Base-by-base conservation (phyloP, 1,284 basidiomycete species). In the Xerocomus amazonicus region DNA sequence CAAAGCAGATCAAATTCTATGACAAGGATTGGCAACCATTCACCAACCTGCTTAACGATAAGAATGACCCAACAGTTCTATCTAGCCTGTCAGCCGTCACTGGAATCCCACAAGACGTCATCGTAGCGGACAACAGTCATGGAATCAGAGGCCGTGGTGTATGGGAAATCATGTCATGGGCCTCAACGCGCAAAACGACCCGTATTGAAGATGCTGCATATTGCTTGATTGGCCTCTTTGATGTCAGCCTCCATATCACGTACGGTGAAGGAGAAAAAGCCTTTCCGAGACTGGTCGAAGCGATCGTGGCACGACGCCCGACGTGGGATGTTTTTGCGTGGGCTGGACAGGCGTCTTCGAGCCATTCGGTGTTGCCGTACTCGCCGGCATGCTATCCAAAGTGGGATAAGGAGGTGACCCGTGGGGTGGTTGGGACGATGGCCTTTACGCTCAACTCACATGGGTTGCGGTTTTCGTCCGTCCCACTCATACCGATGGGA, bases 141-240 rank as follows among this genome's bases (percentile, higher is more conserved):
- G 60, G 59, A 1, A 47, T 61, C 49, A 59, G 38, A 31, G 43
- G 45, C 1, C 50, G n/a, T 29, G 28, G 55, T 2, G 23, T 61
- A 27, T 56, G 56, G 58, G 56, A 63, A 46, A 58, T 61, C 42
- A 62, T 63, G 60, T 59, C 54, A 1, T 67, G 61, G 65, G 59
- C 65, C 3, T 43, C 62, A 10, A 28, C 41, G 4, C 60, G 61
- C 34, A 45, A 49, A 42, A 67, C 65, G 5, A 62, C 54, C 1
- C 55, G 51, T 6, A 43, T 53, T 14, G 65, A 63, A 33, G 63
- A 66, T 10, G 33, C 33, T 0, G 59, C 62, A 0, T 67, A 63
- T 27, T 58, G 43, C 7, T 52, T 63, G 9, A 46, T 48, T 8
- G 61, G 62, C 16, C 42, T 67, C 29, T 64, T 63, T 27, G 43